Conservation (phyloP, 345 rosid genomes). For the Garcia nutans region DNA sequence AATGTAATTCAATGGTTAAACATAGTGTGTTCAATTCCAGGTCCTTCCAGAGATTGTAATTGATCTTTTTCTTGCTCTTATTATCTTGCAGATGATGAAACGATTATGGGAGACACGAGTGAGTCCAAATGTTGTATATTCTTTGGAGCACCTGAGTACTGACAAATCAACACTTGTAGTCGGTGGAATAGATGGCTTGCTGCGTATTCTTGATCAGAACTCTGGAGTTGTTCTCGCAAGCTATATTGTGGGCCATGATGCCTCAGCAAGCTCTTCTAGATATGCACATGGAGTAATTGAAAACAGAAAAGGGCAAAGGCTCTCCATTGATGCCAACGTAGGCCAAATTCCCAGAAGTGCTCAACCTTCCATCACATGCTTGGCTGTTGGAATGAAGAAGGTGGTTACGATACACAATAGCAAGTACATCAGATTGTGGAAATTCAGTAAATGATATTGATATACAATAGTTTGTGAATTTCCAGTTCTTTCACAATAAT, state of each 20-base stretch:
- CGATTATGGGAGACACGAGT: slow-evolving; percentile 67
- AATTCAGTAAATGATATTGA: slow-evolving; percentile 34
- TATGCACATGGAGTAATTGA: slow-evolving; percentile 25
- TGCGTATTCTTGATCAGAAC: slow-evolving; percentile 68
- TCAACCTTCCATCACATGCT: slow-evolving; percentile 69
- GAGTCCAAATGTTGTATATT: slow-evolving; percentile 76
- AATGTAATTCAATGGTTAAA: neutral
- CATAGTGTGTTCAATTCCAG: neutral
- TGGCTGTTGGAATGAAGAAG: slow-evolving; percentile 84
- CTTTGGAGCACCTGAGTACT: slow-evolving; percentile 52
- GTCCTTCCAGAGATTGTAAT: neutral
- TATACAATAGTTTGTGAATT: neutral
- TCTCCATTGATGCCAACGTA: slow-evolving; percentile 33
- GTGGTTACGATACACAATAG: slow-evolving; percentile 66
- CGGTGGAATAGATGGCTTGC: slow-evolving; percentile 89
- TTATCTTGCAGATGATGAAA: slow-evolving; percentile 56
- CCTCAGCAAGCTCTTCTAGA: slow-evolving; percentile 26
- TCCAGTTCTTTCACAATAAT: neutral
- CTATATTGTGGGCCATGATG: slow-evolving; percentile 42
- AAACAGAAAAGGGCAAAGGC: slow-evolving; percentile 51
- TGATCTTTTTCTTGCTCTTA: neutral
- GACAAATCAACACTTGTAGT: slow-evolving; percentile 56
- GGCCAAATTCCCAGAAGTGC: slow-evolving; percentile 50
- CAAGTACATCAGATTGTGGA: slow-evolving; percentile 68
- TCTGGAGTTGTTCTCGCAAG: slow-evolving; percentile 57